Evolutionary conservation across 2,329 filamentous ascomycete genomes (phyloP).

Genomic region (Ophiocordyceps australis): DNA sequence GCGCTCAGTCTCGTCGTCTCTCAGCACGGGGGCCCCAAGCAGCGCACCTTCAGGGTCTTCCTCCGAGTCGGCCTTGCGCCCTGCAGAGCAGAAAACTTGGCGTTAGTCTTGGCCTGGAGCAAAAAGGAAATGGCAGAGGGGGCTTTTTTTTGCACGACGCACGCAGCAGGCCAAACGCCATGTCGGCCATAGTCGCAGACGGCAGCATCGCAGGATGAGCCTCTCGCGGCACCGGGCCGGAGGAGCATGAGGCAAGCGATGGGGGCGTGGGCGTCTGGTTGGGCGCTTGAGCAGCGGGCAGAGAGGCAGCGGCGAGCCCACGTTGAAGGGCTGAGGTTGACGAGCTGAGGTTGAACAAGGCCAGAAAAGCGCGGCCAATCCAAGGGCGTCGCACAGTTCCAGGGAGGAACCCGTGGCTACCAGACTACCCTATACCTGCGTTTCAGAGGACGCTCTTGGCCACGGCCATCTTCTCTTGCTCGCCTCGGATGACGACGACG

Average conservation of each 20-base stretch:
- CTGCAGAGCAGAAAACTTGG: no score
- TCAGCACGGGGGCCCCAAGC: background rate
- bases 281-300: no score
- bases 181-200: conserved; percentile 8
- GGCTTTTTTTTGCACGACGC: conserved; percentile 3
- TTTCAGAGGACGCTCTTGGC: no score
- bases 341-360: no score
- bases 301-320: no score
- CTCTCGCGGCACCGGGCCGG: conserved; percentile 7
- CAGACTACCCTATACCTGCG: no score
- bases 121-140: no score
- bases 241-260: conserved; percentile 5
- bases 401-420: no score
- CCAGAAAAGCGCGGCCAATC: no score
- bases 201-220: conserved; percentile 8
- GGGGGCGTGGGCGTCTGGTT: background rate
- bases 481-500: background rate
- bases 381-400: no score
- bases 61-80: conserved; percentile 9
- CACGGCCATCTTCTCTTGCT: background rate
- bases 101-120: no score
- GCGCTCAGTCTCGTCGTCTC: background rate
- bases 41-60: conserved; percentile 15
- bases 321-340: no score
- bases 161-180: conserved; percentile 15